Conservation (phyloP, 352 stramenopile genomes). For the Phytophthora aleatoria region DNA sequence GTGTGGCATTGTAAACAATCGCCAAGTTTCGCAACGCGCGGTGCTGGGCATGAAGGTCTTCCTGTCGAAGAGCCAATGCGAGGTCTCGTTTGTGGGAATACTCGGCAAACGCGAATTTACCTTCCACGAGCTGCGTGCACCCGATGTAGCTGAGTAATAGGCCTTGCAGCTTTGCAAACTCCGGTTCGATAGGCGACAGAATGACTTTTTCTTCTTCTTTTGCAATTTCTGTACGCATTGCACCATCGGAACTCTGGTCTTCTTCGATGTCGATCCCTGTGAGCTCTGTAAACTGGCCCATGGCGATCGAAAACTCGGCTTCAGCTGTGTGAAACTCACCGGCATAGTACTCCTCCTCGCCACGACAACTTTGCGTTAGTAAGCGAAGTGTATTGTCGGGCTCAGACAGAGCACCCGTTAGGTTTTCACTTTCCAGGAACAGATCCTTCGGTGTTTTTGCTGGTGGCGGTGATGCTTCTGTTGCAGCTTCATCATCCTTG, state of each 20-base stretch:
- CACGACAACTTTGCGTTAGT: slow-evolving; percentile 35
- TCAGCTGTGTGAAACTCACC: slow-evolving; percentile 50
- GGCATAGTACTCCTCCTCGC: slow-evolving; percentile 46
- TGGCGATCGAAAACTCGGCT: slow-evolving; percentile 42
- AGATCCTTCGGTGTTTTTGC: slow-evolving; percentile 34
- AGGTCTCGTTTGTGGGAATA: slow-evolving; percentile 57
- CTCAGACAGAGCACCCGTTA: slow-evolving; percentile 19
- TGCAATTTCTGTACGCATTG: neutral
- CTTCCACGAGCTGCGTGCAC: slow-evolving; percentile 50
- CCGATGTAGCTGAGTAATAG: slow-evolving; percentile 52
- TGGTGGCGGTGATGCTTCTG: neutral
- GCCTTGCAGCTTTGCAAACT: slow-evolving; percentile 52
- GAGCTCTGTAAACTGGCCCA: slow-evolving; percentile 36
- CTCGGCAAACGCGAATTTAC: slow-evolving; percentile 45
- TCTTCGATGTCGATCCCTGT: slow-evolving; percentile 17
- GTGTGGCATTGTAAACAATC: slow-evolving; percentile 45
- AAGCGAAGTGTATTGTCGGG: slow-evolving; percentile 32
- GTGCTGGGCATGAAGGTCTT: slow-evolving; percentile 60
- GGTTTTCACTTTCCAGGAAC: slow-evolving; percentile 37
- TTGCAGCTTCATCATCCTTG: neutral
- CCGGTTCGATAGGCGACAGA: slow-evolving; percentile 21
- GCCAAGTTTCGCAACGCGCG: slow-evolving; percentile 61
- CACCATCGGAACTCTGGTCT: slow-evolving; percentile 3
- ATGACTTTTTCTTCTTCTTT: neutral
- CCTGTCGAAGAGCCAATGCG: slow-evolving; percentile 46